These are phyloP conservation scores for Boletus barrowsii DNA, from an alignment of 768 basidiomycete genomes.

Conservation along the genomic window DNA sequence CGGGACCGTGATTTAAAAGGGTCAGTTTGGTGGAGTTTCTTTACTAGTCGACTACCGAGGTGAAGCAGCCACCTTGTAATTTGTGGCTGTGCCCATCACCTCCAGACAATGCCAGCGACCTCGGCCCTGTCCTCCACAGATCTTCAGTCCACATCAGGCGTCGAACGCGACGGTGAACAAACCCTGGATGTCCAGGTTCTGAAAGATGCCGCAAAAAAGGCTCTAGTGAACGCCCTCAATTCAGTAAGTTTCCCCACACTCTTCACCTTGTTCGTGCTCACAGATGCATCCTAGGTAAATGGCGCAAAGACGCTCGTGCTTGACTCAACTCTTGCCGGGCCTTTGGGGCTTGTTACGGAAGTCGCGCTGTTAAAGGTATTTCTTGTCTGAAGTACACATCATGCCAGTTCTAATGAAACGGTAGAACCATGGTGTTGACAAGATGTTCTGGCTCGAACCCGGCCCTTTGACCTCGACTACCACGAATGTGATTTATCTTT, in stretches of 20 bases:
- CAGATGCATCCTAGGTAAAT: slow-evolving; percentile 56
- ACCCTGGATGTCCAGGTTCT: slow-evolving; percentile 60
- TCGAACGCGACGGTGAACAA: slow-evolving; percentile 36
- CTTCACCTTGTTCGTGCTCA: slow-evolving; percentile 2
- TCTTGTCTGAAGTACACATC: background rate
- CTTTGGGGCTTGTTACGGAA: slow-evolving; percentile 92
- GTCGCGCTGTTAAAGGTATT: slow-evolving; percentile 86
- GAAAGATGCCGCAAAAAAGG: slow-evolving; percentile 75
- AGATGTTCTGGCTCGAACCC: slow-evolving; percentile 98
- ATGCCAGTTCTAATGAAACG: slow-evolving; percentile 6
- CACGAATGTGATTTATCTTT: slow-evolving; percentile 89
- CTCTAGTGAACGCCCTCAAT: slow-evolving; percentile 82
- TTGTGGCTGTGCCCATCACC: slow-evolving; percentile 30
- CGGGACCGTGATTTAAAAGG: background rate
- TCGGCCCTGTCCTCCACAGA: slow-evolving; percentile 33
- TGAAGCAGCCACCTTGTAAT: slow-evolving; percentile 12
- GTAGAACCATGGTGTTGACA: slow-evolving; percentile 97
- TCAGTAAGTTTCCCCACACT: slow-evolving; percentile 44
- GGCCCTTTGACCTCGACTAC: slow-evolving; percentile 82
- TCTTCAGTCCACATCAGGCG: slow-evolving; percentile 32
- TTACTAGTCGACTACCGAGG: slow-evolving; percentile 1
- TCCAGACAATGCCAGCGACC: slow-evolving; percentile 26
- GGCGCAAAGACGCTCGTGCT: slow-evolving; percentile 97
- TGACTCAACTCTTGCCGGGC: slow-evolving; percentile 82
- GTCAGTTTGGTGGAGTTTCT: background rate